A percentile compares a stretch with the other conserved stretches of the same genome.
These are phyloP conservation scores for Xylaria sp. DNA, from an alignment of 2,329 filamentous ascomycete species.

Conservation along the genomic window DNA sequence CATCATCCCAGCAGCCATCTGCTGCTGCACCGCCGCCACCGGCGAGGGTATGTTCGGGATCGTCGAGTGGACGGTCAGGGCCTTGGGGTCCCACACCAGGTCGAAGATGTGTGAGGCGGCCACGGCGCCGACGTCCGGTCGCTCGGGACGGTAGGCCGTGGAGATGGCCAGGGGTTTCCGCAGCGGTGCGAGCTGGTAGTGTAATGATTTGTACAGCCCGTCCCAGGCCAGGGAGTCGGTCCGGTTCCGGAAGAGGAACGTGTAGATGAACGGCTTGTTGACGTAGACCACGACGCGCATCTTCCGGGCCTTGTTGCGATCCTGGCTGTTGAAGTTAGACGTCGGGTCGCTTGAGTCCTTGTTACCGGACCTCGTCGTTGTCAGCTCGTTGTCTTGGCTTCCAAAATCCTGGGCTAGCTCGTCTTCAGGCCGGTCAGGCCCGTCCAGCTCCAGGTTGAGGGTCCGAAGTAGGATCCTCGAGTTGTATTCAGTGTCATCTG, in stretches of 20 bases:
- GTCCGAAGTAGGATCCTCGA: slow-evolving; percentile 66
- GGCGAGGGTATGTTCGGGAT: slow-evolving; percentile 67
- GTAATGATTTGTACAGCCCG: slow-evolving; percentile 61
- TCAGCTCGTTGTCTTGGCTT: slow-evolving; percentile 41
- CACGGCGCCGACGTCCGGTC: slow-evolving; percentile 43
- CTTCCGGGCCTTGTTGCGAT: slow-evolving; percentile 57
- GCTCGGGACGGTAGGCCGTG: slow-evolving; percentile 59
- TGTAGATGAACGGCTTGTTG: slow-evolving; percentile 75
- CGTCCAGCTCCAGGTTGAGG: slow-evolving; percentile 66
- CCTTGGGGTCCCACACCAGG: slow-evolving; percentile 62
- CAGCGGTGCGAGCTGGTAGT: slow-evolving; percentile 62
- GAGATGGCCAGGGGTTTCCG: slow-evolving; percentile 59
- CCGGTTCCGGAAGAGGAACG: slow-evolving; percentile 68
- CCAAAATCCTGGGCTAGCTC: slow-evolving; percentile 50
- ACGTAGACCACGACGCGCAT: slow-evolving; percentile 74
- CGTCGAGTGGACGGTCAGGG: slow-evolving; percentile 62
- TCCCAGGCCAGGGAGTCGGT: slow-evolving; percentile 61
- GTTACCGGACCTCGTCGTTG: slow-evolving; percentile 15
- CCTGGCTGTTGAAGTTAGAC: slow-evolving; percentile 48
- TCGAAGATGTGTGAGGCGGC: slow-evolving; percentile 57
- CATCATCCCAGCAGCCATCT: no score
- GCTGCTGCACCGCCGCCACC: slow-evolving; percentile 3
- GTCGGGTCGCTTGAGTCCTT: slow-evolving; percentile 25
- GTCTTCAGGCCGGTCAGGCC: slow-evolving; percentile 45
- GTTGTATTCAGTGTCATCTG: slow-evolving; percentile 45